phyloP scores from a whole-genome alignment of 371 early-diverging fungal genomes.

The Nematocida ironsii region DNA sequence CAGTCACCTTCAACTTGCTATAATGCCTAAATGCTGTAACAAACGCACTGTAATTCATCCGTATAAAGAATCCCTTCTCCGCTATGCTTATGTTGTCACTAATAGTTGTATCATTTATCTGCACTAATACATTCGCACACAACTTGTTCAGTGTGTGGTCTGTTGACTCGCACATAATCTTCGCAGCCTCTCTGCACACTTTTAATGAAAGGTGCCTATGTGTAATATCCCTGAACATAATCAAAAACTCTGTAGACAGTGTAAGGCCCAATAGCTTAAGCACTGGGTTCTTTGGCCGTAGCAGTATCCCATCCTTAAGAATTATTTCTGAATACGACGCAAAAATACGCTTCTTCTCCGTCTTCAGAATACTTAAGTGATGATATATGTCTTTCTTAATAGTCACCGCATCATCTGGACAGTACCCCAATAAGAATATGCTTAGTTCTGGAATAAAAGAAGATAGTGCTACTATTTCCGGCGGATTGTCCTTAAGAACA shows the following conservation, averaged over 20 bases:
- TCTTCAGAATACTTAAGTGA: constrained; percentile 52
- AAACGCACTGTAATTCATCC: constrained; percentile 51
- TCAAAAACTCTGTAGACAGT: constrained; percentile 55
- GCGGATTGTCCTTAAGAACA: constrained; percentile 11
- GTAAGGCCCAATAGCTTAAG: constrained; percentile 52
- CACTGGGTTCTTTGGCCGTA: constrained; percentile 51
- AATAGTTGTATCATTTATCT: constrained; percentile 58
- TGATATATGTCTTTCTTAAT: constrained; percentile 60
- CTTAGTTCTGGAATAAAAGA: constrained; percentile 54
- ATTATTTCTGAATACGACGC: constrained; percentile 53
- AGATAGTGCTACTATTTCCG: constrained; percentile 26
- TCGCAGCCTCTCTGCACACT: constrained; percentile 51
- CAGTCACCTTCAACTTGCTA: constrained; percentile 23
- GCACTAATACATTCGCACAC: constrained; percentile 57
- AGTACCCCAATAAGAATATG: constrained; percentile 55
- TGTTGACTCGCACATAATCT: constrained; percentile 31
- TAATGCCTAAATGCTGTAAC: constrained; percentile 39
- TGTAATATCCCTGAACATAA: constrained; percentile 54
- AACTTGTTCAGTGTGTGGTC: constrained; percentile 58
- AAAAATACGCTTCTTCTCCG: constrained; percentile 53
- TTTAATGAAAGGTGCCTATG: constrained; percentile 55
- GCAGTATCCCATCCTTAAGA: constrained; percentile 54
- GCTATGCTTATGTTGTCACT: constrained; percentile 54
- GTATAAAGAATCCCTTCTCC: constrained; percentile 56
- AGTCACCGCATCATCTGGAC: constrained; percentile 54